Percentiles rank a stretch among this genome's conserved stretches.
Evolutionary conservation across 805 yeast genomes (phyloP).

Genomic region (Candida schatavii): DNA sequence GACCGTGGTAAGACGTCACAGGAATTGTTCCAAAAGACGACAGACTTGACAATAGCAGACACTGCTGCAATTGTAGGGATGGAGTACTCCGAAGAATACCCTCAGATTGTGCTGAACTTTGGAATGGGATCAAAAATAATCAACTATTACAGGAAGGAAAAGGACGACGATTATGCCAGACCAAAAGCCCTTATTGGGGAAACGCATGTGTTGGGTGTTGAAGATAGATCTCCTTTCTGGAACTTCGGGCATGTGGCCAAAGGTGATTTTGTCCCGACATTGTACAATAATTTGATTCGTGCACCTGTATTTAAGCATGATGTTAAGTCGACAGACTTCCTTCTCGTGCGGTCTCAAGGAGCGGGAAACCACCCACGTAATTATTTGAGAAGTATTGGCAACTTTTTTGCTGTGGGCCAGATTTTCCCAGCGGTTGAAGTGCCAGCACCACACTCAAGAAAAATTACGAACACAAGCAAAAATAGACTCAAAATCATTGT

Average conservation of each 20-base stretch:
- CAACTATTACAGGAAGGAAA: constrained; percentile 84
- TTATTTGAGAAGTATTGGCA: constrained; percentile 65
- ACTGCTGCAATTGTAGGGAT: constrained; percentile 70
- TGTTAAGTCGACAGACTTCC: constrained; percentile 71
- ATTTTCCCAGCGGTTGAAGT: constrained; percentile 89
- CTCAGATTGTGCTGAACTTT: constrained; percentile 76
- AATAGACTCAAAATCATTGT: constrained; percentile 93
- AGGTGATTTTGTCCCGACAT: constrained; percentile 89
- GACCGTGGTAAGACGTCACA: constrained; percentile 80
- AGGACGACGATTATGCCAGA: constrained; percentile 76
- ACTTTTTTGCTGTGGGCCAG: constrained; percentile 86
- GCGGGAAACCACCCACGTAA: constrained; percentile 70
- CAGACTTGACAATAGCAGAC: constrained; percentile 82
- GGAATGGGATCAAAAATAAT: constrained; percentile 96
- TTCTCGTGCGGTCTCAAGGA: constrained; percentile 77
- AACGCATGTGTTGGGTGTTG: constrained; percentile 93
- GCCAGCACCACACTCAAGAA: constrained; percentile 97
- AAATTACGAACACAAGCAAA: constrained; percentile 89
- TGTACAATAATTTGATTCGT: constrained; percentile 85
- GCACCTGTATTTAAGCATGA: constrained; percentile 95
- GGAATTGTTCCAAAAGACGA: constrained; percentile 67
- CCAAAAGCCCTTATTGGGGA: constrained; percentile 91
- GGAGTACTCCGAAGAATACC: constrained; percentile 90
- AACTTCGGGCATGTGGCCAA: constrained; percentile 95
- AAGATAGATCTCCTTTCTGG: constrained; percentile 97